Conservation (phyloP, 2,329 filamentous ascomycete species). For the Trichoderma breve region DNA sequence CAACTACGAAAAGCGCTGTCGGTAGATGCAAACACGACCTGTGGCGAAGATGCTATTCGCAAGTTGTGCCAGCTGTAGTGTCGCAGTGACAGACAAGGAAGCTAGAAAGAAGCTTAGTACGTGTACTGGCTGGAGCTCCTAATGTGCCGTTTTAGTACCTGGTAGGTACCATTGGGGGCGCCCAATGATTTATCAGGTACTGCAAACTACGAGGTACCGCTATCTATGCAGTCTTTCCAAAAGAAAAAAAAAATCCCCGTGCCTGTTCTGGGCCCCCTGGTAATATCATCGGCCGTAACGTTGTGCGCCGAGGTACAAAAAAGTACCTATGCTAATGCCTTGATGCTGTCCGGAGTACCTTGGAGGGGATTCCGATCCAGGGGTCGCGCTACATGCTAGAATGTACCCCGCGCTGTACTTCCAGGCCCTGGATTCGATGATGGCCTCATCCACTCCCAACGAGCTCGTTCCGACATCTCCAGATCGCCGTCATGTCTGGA, state of each 20-base stretch:
- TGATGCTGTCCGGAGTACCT: background rate
- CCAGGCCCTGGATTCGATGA: background rate
- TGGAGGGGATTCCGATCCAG: background rate
- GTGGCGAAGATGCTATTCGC: background rate
- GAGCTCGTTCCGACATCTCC: slow-evolving; percentile 13
- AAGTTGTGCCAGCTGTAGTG: background rate
- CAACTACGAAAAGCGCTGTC: background rate
- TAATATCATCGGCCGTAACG: background rate
- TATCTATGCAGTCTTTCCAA: background rate
- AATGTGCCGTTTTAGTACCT: background rate
- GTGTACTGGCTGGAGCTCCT: background rate
- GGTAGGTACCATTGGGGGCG: background rate
- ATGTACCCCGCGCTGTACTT: slow-evolving; percentile 15
- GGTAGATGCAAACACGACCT: background rate
- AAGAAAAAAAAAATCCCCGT: background rate
- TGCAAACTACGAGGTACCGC: no score
- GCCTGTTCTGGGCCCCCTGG: background rate
- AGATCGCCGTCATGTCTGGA: slow-evolving; percentile 30
- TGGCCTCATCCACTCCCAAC: slow-evolving; percentile 12
- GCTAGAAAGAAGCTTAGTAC: background rate
- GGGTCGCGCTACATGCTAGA: slow-evolving; percentile 3
- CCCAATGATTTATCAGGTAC: background rate
- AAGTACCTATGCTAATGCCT: background rate
- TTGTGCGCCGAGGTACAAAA: background rate
- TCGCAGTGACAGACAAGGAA: slow-evolving; percentile 4